Conservation (phyloP, 2,329 filamentous ascomycete genomes). For the Talaromyces verruculosus region DNA sequence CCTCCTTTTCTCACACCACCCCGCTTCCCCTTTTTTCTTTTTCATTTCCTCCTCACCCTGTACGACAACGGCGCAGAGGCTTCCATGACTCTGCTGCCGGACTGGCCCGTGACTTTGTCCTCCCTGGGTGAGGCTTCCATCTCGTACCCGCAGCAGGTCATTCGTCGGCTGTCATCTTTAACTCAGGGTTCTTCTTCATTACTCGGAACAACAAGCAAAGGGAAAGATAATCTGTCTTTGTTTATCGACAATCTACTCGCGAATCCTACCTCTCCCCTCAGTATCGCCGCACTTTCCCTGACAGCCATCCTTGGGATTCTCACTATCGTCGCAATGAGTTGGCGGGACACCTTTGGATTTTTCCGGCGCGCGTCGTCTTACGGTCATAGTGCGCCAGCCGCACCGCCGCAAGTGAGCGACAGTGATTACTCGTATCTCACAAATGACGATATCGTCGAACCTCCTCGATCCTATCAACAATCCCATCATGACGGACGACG, state of each 20-base stretch:
- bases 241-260: neutral
- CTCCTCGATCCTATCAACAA: constrained; percentile 22
- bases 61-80: constrained; percentile 18
- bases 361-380: constrained; percentile 35
- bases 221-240: neutral
- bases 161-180: constrained; percentile 32
- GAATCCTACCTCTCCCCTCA: neutral
- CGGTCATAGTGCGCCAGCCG: constrained; percentile 10
- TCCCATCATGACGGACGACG: constrained; percentile 8
- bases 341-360: constrained; percentile 35
- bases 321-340: constrained; percentile 36
- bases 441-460: constrained; percentile 37
- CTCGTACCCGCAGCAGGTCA: constrained; percentile 38
- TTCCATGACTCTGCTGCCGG: constrained; percentile 41
- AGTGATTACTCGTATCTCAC: constrained; percentile 41
- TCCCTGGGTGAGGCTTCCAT: constrained; percentile 43
- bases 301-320: constrained; percentile 33
- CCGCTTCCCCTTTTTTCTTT: neutral
- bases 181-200: constrained; percentile 22
- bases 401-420: constrained; percentile 39
- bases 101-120: constrained; percentile 38
- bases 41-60: neutral
- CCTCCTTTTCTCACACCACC: neutral
- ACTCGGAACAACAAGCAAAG: neutral
- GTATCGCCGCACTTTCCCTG: constrained; percentile 27